Evolutionary conservation across 164 flowering plant species (phyloP), one percentile per base, ranked within the genome.

Genomic region (Liquidambar formosana): DNA sequence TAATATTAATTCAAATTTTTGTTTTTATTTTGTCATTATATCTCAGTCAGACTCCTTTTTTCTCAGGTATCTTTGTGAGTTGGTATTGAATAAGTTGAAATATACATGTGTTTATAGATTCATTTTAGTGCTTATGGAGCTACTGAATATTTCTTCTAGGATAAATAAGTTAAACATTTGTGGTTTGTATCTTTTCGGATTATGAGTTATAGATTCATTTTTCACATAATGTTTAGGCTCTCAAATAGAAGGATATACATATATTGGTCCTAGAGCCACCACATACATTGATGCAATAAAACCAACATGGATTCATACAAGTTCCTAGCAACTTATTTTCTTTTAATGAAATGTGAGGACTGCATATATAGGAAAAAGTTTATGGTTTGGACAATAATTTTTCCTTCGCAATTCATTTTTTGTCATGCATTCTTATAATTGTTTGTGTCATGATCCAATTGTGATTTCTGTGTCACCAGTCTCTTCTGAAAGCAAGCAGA

Each of bases 401-500:
- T 54, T 8, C 10, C 12, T 1, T 54, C 10, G 13, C 18, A 5
- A 16, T 51, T 22, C 21, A 2, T 56, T 56, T 22, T 25, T 13
- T 2, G 27, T 41, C 41, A 58, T 58, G 21, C 21, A 27, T 15
- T n/a, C n/a, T 41, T 19, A 6, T 27, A 10, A 41, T 58, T 27
- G 44, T 27, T 58, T 58, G 4, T 58, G 41, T 1, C 44, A 28
- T 43, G 62, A 58, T 58, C 12, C 44, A 19, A 27, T 43, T 23
- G n/a, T 58, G 26, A 27, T 27, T 41, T 58, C 43, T 58, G n/a
- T 58, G n/a, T 58, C 6, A 43, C 13, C 22, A 12, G 44, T 58
- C 62, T 58, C 10, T 28, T 28, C 18, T 33, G 43, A 58, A 19
- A 58, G 62, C 62, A 54, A 54, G 58, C 58, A 54, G 58, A 22